phyloP scores from a whole-genome alignment of 2,329 filamentous ascomycete species.

The Pseudopithomyces chartarum region DNA sequence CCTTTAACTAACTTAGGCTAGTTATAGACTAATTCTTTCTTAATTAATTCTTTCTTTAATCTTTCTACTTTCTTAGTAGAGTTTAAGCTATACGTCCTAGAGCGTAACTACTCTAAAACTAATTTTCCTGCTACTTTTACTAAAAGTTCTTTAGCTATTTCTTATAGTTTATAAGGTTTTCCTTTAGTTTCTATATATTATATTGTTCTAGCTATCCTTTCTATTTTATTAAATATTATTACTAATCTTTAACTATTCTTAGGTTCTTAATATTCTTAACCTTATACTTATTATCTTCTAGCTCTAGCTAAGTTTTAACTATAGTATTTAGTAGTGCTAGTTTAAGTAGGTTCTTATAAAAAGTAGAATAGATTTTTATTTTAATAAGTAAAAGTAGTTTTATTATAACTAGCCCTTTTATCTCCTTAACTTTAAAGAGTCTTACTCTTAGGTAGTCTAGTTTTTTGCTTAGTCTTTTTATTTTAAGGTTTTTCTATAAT shows the following conservation, averaged over 20 bases:
- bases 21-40: neutral
- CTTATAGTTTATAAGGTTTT: neutral
- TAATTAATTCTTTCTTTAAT: neutral
- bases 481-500: neutral
- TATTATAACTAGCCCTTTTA: neutral
- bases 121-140: neutral
- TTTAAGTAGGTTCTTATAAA: neutral
- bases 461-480: neutral
- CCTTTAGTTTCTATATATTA: neutral
- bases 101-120: neutral
- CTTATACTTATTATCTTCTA: slow-evolving; percentile 2
- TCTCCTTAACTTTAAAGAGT: neutral
- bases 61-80: neutral
- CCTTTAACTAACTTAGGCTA: neutral
- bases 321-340: neutral
- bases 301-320: neutral
- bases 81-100: neutral
- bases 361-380: neutral
- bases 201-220: neutral
- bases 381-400: neutral
- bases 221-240: slow-evolving; percentile 5
- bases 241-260: slow-evolving; percentile 2
- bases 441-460: neutral
- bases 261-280: neutral
- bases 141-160: neutral